phyloP scores from a whole-genome alignment of 805 yeast genomes.

The Cyberlindnera subsufficiens region DNA sequence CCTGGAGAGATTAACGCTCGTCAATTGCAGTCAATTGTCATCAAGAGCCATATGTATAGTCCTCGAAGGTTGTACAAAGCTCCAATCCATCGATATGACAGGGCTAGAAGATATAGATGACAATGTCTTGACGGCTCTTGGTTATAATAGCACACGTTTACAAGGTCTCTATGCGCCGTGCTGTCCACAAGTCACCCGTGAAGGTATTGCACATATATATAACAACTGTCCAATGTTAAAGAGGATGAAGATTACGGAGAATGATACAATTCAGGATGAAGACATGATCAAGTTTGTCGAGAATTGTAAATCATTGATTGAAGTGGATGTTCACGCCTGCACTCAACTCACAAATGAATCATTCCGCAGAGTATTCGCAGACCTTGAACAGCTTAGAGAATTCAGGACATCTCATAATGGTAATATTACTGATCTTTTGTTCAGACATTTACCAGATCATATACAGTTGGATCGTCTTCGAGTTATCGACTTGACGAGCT shows the following conservation, averaged over 20 bases:
- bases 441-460: constrained; percentile 45
- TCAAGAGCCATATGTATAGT: constrained; percentile 57
- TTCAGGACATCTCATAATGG: constrained; percentile 73
- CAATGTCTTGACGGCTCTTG: constrained; percentile 60
- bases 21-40: constrained; percentile 65
- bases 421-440: constrained; percentile 62
- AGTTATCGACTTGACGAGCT: constrained; percentile 78
- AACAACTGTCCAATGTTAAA: constrained; percentile 67
- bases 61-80: constrained; percentile 55
- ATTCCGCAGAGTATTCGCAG: constrained; percentile 49
- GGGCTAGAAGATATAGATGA: constrained; percentile 70
- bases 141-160: constrained; percentile 63
- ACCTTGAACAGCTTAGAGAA: constrained; percentile 72
- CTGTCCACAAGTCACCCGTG: constrained; percentile 64
- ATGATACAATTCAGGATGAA: constrained; percentile 57
- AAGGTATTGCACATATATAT: constrained; percentile 54
- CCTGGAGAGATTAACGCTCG: constrained; percentile 80
- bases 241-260: constrained; percentile 76
- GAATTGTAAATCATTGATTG: constrained; percentile 78
- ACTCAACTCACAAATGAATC: constrained; percentile 64
- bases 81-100: constrained; percentile 85
- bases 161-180: constrained; percentile 91
- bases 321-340: constrained; percentile 83
- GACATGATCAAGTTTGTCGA: constrained; percentile 54
- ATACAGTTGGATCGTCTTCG: constrained; percentile 60